Percentiles rank a stretch among this genome's conserved stretches.
Conservation (phyloP, 208 protist species). For the Trypanosoma avium region DNA sequence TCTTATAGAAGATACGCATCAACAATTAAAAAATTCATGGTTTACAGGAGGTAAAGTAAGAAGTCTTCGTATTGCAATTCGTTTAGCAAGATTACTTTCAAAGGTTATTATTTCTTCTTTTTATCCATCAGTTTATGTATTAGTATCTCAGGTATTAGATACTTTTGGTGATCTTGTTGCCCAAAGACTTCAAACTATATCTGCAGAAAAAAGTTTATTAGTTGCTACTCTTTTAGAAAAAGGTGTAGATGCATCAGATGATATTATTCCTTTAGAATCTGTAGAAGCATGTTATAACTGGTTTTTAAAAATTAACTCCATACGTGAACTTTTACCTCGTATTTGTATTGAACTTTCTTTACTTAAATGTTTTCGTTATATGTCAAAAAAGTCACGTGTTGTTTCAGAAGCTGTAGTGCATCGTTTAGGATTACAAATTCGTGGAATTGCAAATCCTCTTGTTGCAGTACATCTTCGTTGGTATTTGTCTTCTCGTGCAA, state of each 20-base stretch:
- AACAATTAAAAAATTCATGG: constrained; percentile 60
- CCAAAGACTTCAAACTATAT: constrained; percentile 49
- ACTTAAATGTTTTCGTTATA: constrained; percentile 60
- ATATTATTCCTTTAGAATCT: constrained; percentile 25
- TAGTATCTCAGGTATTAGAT: constrained; percentile 82
- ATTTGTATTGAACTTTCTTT: constrained; percentile 80
- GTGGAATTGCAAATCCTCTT: constrained; percentile 84
- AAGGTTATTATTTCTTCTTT: constrained; percentile 34
- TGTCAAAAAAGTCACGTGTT: constrained; percentile 20
- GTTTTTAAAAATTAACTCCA: constrained; percentile 92
- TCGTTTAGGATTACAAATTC: constrained; percentile 47
- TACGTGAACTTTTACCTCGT: constrained; percentile 82
- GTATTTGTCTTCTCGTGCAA: constrained; percentile 55
- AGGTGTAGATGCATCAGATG: constrained; percentile 10
- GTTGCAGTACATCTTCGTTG: constrained; percentile 61
- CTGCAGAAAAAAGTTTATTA: constrained; percentile 6
- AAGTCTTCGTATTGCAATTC: constrained; percentile 79
- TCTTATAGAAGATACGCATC: constrained; percentile 43
- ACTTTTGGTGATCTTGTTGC: constrained; percentile 87
- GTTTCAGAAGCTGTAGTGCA: constrained; percentile 23
- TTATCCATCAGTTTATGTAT: constrained; percentile 87
- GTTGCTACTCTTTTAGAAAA: constrained; percentile 10
- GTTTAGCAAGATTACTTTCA: constrained; percentile 37
- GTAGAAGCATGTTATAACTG: constrained; percentile 87
- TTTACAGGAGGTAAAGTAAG: constrained; percentile 59